These are phyloP conservation scores for Penicillium subrubescens DNA, from an alignment of 495 filamentous ascomycete species.

Conservation along the genomic window DNA sequence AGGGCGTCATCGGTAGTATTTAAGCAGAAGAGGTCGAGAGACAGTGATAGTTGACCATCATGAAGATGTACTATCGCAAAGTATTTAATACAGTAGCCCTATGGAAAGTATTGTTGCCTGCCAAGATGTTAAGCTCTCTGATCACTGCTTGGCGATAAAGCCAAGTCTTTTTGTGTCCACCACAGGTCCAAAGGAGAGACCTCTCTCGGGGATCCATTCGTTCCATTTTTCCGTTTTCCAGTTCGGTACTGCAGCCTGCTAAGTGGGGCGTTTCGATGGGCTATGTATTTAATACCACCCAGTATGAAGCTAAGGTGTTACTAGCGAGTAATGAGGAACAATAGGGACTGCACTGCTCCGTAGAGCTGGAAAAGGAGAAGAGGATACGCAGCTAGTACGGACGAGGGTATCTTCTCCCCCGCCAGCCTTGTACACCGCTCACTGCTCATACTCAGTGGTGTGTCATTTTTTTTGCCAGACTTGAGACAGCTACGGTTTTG, in stretches of 20 bases:
- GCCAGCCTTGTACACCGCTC: slow-evolving; percentile 1
- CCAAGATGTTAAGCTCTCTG: slow-evolving; percentile 3
- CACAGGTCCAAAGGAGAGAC: neutral
- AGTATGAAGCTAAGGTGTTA: neutral
- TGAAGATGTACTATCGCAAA: too few species aligned
- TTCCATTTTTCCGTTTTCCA: neutral
- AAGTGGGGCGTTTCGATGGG: neutral
- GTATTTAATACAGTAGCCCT: too few species aligned
- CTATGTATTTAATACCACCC: neutral
- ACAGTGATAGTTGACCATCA: neutral
- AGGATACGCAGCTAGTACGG: neutral
- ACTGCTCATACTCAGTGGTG: slow-evolving; percentile 2
- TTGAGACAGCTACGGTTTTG: neutral
- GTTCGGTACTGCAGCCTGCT: neutral
- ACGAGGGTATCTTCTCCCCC: neutral
- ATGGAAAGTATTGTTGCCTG: neutral
- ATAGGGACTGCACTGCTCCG: neutral
- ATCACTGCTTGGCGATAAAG: slow-evolving; percentile 1
- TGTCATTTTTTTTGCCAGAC: neutral
- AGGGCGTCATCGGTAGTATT: neutral
- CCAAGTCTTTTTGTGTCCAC: slow-evolving; percentile 1
- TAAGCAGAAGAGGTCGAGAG: neutral
- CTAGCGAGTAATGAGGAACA: neutral
- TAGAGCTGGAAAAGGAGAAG: neutral
- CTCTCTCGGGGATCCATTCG: neutral